Evolutionary conservation across 2,329 filamentous ascomycete genomes (phyloP).

Genomic region (Fusarium albosuccineum): DNA sequence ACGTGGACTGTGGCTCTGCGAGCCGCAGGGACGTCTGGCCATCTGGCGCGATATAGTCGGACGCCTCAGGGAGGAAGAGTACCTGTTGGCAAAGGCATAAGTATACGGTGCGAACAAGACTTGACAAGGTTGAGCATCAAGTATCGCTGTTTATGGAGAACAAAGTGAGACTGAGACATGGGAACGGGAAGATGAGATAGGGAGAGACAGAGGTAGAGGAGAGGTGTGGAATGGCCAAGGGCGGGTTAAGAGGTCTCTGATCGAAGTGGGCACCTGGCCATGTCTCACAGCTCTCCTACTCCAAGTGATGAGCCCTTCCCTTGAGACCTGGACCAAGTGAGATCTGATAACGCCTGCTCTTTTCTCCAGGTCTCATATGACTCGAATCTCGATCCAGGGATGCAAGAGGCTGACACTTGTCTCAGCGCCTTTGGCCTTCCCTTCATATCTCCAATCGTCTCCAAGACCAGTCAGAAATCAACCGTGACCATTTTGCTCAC

Average conservation of each 20-base stretch:
- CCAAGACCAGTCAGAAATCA: conserved; percentile 13
- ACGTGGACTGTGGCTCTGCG: conserved; percentile 73
- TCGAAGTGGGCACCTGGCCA: conserved; percentile 20
- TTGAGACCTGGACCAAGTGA: conserved; percentile 8
- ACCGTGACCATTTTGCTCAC: conserved; percentile 57
- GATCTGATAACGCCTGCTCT: conserved; percentile 12
- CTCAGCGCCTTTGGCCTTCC: background rate
- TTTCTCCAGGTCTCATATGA: background rate
- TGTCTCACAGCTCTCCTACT: conserved; percentile 36
- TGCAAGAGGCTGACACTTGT: conserved; percentile 18
- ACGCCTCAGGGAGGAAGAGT: conserved; percentile 92
- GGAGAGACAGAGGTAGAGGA: conserved; percentile 10
- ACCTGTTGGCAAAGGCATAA: conserved; percentile 60
- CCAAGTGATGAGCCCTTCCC: too few relatives aligned
- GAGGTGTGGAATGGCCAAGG: background rate
- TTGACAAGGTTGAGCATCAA: conserved; percentile 11
- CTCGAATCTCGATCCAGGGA: conserved; percentile 35
- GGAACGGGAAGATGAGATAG: background rate
- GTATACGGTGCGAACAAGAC: conserved; percentile 41
- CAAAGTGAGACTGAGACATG: conserved; percentile 1
- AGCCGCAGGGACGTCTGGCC: conserved; percentile 77
- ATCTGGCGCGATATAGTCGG: conserved; percentile 84
- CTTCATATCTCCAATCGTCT: background rate
- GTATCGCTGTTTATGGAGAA: conserved; percentile 31
- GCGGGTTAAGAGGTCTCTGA: conserved; percentile 22